Percentiles rank a stretch among this genome's conserved stretches.
Conservation (phyloP, 164 flowering plant species). For the Euptelea pleiosperma region DNA sequence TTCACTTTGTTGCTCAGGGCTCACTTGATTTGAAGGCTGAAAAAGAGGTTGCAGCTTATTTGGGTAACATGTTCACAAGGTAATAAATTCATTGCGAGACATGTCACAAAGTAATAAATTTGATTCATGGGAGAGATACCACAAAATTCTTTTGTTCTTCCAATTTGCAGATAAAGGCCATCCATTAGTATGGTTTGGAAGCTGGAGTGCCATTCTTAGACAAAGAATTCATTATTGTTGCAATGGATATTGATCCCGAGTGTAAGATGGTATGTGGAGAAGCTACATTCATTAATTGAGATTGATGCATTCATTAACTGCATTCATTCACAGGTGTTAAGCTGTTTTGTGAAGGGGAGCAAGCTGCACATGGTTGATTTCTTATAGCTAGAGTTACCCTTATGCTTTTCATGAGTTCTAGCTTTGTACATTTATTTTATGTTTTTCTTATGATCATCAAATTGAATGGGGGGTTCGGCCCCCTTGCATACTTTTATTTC, state of each 20-base stretch:
- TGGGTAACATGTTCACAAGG: conserved; percentile 50
- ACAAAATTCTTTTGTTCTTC: conserved; percentile 12
- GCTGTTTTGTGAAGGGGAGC: too few species aligned
- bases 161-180: conserved; percentile 41
- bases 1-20: conserved; percentile 24
- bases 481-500: too few species aligned
- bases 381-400: too few species aligned
- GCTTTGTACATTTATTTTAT: too few species aligned
- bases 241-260: conserved; percentile 51
- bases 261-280: conserved; percentile 39
- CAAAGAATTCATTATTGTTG: conserved; percentile 45
- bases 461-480: too few species aligned
- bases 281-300: background rate
- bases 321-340: too few species aligned
- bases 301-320: background rate
- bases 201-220: conserved; percentile 55
- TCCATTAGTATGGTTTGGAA: conserved; percentile 50
- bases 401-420: too few species aligned
- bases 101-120: background rate
- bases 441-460: too few species aligned
- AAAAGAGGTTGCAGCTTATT: conserved; percentile 50
- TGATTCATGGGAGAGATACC: background rate
- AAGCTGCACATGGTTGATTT: too few species aligned
- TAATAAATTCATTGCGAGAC: conserved; percentile 37
- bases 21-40: conserved; percentile 55